phyloP scores from a whole-genome alignment of 1,139 yeast species.

The Pichia inconspicua region DNA sequence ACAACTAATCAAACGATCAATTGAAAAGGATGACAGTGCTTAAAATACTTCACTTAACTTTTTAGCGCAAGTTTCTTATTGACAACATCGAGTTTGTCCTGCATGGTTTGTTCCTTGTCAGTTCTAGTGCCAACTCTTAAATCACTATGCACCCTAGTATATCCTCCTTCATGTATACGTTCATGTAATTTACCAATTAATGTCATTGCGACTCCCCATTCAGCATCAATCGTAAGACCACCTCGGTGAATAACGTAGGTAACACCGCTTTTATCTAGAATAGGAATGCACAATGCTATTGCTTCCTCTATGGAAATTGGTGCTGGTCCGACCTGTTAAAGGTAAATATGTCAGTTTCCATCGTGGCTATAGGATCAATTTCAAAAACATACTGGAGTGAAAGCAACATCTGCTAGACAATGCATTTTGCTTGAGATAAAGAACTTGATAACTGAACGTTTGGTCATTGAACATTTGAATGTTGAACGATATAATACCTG shows the following conservation, averaged over 20 bases:
- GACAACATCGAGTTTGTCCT: constrained; percentile 57
- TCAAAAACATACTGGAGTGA: constrained; percentile 52
- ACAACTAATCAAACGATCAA: too few relatives aligned
- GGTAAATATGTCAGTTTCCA: not conserved
- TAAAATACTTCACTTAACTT: too few relatives aligned
- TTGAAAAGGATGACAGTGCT: too few relatives aligned
- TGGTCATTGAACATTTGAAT: too few relatives aligned
- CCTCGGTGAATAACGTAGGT: constrained; percentile 8
- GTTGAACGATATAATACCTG: too few relatives aligned
- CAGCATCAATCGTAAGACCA: constrained; percentile 84
- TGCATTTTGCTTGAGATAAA: constrained; percentile 16
- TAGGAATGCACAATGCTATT: not conserved
- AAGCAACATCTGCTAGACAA: constrained; percentile 73
- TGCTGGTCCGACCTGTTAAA: constrained; percentile 5
- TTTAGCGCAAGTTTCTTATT: constrained; percentile 32
- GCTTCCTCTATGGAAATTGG: constrained; percentile 4
- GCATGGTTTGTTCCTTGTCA: constrained; percentile 63
- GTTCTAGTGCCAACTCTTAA: constrained; percentile 72
- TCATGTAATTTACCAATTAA: constrained; percentile 71
- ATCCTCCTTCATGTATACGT: constrained; percentile 55
- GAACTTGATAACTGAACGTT: too few relatives aligned
- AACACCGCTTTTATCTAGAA: constrained; percentile 5
- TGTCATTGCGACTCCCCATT: constrained; percentile 76
- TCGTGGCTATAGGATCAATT: too few relatives aligned
- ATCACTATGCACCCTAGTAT: constrained; percentile 71